A percentile compares a stretch with the other conserved stretches of the same genome.
These are phyloP conservation scores for Discostella stelligera DNA, from an alignment of 352 stramenopile species.

Conservation along the genomic window DNA sequence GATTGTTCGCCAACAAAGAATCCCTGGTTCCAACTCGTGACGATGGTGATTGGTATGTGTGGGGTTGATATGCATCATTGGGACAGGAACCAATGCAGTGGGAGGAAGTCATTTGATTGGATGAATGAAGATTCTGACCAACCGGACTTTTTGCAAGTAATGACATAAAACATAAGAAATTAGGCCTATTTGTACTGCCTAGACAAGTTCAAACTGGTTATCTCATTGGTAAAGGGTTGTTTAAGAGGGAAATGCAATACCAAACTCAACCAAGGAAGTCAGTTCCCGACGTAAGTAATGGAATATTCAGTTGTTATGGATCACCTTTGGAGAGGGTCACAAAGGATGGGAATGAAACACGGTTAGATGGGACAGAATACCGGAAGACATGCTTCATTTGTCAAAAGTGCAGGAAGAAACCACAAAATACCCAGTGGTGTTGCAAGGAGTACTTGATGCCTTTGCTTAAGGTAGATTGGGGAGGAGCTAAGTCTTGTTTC, in stretches of 20 bases:
- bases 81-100: neutral
- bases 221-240: neutral
- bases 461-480: too few relatives aligned
- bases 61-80: constrained; percentile 16
- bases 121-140: neutral
- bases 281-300: too few relatives aligned
- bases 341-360: neutral
- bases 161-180: too few relatives aligned
- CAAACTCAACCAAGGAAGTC: neutral
- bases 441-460: neutral
- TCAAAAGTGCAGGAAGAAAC: neutral
- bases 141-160: neutral
- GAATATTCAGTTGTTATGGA: too few relatives aligned
- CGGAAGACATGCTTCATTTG: neutral
- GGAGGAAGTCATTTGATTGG: neutral
- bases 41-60: constrained; percentile 38
- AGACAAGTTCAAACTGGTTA: too few relatives aligned
- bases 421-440: neutral
- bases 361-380: neutral
- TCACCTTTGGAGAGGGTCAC: neutral
- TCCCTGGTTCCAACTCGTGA: constrained; percentile 30
- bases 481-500: too few relatives aligned
- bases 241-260: too few relatives aligned
- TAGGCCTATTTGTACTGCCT: too few relatives aligned
- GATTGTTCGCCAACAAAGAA: constrained; percentile 31